Evolutionary conservation across 768 basidiomycete species (phyloP).

Genomic region (Pisolithus microcarpus): DNA sequence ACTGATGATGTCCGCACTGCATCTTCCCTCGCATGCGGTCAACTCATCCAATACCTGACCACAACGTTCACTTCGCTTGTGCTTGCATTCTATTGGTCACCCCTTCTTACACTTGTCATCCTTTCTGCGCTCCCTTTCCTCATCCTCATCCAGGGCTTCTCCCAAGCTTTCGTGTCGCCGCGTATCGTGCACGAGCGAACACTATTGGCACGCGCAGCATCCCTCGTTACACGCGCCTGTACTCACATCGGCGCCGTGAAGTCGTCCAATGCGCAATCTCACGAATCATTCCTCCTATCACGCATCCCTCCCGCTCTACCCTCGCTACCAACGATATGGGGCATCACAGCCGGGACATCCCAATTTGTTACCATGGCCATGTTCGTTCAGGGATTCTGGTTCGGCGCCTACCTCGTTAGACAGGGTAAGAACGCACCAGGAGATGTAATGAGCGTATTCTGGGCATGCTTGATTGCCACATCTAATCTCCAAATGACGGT

Average conservation of each 20-base stretch:
- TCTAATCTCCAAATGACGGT: constrained; percentile 83
- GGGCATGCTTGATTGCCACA: constrained; percentile 90
- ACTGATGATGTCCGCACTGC: constrained; percentile 91
- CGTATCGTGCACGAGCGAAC: constrained; percentile 60
- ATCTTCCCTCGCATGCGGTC: constrained; percentile 71
- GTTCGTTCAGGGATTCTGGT: constrained; percentile 98
- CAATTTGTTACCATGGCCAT: constrained; percentile 85
- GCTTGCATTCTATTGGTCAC: constrained; percentile 77
- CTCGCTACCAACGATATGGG: constrained; percentile 68
- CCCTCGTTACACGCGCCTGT: constrained; percentile 70
- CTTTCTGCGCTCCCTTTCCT: constrained; percentile 84
- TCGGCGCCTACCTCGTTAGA: constrained; percentile 83
- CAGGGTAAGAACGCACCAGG: constrained; percentile 62
- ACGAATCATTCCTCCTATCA: constrained; percentile 45
- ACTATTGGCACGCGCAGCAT: constrained; percentile 64
- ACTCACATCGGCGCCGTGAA: constrained; percentile 85
- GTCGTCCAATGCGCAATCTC: constrained; percentile 72
- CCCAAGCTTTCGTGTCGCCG: constrained; percentile 63
- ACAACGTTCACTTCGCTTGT: constrained; percentile 73
- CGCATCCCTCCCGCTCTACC: constrained; percentile 41
- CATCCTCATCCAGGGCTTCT: constrained; percentile 65
- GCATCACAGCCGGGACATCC: constrained; percentile 52
- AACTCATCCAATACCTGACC: constrained; percentile 71
- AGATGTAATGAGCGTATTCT: constrained; percentile 93
- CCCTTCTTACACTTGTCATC: constrained; percentile 83